Conservation (phyloP, 768 basidiomycete species). For the Hericium rajendrae region DNA sequence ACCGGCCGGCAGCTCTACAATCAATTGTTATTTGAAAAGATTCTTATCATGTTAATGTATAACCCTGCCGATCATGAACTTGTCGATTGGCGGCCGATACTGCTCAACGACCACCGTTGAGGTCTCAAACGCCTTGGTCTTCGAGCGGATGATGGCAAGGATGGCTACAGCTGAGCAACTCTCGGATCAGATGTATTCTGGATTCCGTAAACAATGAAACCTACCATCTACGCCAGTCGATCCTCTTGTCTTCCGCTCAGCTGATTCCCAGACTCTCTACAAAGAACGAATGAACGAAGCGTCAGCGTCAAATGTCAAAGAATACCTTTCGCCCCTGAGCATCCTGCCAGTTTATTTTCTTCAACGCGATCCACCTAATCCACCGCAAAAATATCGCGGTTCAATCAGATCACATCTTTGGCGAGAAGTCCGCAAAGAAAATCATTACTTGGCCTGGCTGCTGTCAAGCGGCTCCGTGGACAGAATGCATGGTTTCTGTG, state of each 20-base stretch:
- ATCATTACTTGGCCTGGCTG: not conserved
- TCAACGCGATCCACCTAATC: constrained; percentile 77
- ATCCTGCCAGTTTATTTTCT: constrained; percentile 75
- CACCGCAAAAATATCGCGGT: not conserved
- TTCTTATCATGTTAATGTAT: not conserved
- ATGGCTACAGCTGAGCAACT: constrained; percentile 65
- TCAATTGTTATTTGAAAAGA: not conserved
- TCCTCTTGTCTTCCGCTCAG: constrained; percentile 72
- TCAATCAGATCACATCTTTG: not conserved
- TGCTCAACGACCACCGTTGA: constrained; percentile 88
- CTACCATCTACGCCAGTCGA: constrained; percentile 74
- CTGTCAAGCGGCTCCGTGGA: not conserved
- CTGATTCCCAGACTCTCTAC: constrained; percentile 84
- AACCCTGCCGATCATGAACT: constrained; percentile 58
- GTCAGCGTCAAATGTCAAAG: not conserved
- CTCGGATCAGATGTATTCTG: not conserved
- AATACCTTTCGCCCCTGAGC: constrained; percentile 62
- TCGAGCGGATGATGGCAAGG: constrained; percentile 70
- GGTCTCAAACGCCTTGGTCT: constrained; percentile 55
- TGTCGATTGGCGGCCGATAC: constrained; percentile 80
- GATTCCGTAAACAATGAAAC: constrained; percentile 2
- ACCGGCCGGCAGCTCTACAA: constrained; percentile 56
- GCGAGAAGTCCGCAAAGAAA: not conserved
- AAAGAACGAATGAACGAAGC: constrained; percentile 1
- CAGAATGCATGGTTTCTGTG: not conserved